These are phyloP conservation scores for Macrophomina phaseolina DNA, from an alignment of 2,329 filamentous ascomycete species.

Conservation along the genomic window DNA sequence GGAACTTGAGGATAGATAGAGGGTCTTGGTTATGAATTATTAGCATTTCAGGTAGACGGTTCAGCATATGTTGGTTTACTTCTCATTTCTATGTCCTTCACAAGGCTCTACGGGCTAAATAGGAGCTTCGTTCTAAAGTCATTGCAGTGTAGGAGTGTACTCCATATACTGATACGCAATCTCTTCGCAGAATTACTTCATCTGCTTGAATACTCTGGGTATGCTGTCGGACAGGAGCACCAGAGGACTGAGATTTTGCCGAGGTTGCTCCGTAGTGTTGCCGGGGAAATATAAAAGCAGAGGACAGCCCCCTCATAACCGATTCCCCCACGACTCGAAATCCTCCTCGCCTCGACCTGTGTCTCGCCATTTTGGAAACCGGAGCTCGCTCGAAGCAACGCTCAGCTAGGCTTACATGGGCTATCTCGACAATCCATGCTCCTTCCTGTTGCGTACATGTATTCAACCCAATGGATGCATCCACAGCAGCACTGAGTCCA, in stretches of 20 bases:
- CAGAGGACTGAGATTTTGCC: neutral
- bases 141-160: too few relatives aligned
- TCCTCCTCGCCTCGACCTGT: neutral
- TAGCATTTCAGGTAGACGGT: neutral
- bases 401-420: neutral
- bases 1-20: conserved; percentile 22
- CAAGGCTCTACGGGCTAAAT: neutral
- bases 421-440: neutral
- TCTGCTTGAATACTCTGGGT: too few relatives aligned
- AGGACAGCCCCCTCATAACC: neutral
- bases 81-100: neutral
- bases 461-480: neutral
- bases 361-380: neutral
- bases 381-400: neutral
- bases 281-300: neutral
- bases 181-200: too few relatives aligned
- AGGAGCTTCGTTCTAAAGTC: neutral
- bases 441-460: neutral
- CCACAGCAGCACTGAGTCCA: neutral
- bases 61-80: neutral
- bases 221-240: too few relatives aligned
- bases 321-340: neutral
- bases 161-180: too few relatives aligned
- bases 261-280: neutral
- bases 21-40: neutral